Base-by-base conservation (phyloP, 1,139 yeast species). In the Geotrichum cucujoidarum region DNA sequence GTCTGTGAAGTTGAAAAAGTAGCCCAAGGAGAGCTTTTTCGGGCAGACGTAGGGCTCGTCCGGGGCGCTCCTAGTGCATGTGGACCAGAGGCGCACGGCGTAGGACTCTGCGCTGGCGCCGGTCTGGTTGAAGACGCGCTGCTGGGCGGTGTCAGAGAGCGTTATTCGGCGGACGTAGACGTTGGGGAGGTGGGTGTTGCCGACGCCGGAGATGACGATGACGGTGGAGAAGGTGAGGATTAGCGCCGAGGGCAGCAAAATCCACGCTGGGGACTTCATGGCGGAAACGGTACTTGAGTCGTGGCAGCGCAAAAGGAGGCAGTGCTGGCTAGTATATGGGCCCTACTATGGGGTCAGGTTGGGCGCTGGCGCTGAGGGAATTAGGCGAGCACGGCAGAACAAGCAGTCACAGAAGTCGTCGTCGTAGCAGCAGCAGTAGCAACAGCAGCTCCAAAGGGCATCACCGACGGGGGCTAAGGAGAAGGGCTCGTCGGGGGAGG, bases 211-310 rank as follows among this genome's bases (percentile, higher is more conserved):
- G 24, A 44, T 11, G 11, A 39, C 34, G 20, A 44, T 17, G 4
- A 44, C 33, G 32, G 33, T 18, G 4, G 43, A 17, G 39, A 38
- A 39, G 14, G 39, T 22, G 8, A 44, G 30, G 7, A 44, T 44
- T 21, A 44, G 27, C 10, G 22, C 29, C 8, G 48, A 44, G 16
- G 48, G 48, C 16, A 44, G 22, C 17, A 44, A 30, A n/a, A 44
- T 38, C 48, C 48, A 44, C 11, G 48, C 48, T 18, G 48, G 48
- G 6, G 48, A 44, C 36, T 38, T 44, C 48, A 44, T 44, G 24
- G n/a, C 20, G 39, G 33, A 8, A 30, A 30, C 5, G 33, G 5
- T 6, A n/a, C 5, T 30, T 6, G 33, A 5, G 13, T 6, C 13
- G 13, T 30, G 33, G 33, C 14, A 14, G 14, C 13, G 33, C 6